phyloP scores from a whole-genome alignment of 495 filamentous ascomycete species.

The Cetradonia linearis region DNA sequence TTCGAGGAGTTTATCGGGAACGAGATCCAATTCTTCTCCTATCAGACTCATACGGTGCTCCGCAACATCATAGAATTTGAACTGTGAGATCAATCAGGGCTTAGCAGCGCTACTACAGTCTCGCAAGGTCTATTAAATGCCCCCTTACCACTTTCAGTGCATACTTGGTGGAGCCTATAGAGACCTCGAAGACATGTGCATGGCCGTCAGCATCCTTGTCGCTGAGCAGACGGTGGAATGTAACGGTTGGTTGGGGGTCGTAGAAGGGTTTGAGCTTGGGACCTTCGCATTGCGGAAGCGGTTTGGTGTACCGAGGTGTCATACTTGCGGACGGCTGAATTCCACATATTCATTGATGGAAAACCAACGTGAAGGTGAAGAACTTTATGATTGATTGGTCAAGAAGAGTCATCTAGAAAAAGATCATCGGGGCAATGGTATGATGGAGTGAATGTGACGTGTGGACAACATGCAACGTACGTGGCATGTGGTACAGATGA shows the following conservation, averaged over 20 bases:
- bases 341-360: neutral
- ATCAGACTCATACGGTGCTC: neutral
- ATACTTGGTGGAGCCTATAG: slow-evolving; percentile 9
- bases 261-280: slow-evolving; percentile 15
- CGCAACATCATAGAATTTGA: slow-evolving; percentile 11
- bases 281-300: slow-evolving; percentile 12
- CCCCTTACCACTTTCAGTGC: slow-evolving; percentile 13
- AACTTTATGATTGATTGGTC: too few species aligned
- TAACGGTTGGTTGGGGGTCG: neutral
- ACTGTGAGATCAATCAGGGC: neutral
- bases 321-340: neutral
- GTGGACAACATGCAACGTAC: too few species aligned
- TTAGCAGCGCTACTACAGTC: neutral
- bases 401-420: too few species aligned
- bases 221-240: slow-evolving; percentile 7
- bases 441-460: too few species aligned
- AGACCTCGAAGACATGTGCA: slow-evolving; percentile 17
- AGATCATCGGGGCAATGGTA: too few species aligned
- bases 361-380: neutral
- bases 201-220: slow-evolving; percentile 6
- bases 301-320: neutral
- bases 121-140: neutral
- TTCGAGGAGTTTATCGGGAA: neutral
- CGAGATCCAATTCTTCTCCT: neutral
- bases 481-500: too few species aligned